Evolutionary conservation across 805 yeast genomes (phyloP), one percentile per base, ranked within the genome.

Genomic region (Suhomyces faveliae): DNA sequence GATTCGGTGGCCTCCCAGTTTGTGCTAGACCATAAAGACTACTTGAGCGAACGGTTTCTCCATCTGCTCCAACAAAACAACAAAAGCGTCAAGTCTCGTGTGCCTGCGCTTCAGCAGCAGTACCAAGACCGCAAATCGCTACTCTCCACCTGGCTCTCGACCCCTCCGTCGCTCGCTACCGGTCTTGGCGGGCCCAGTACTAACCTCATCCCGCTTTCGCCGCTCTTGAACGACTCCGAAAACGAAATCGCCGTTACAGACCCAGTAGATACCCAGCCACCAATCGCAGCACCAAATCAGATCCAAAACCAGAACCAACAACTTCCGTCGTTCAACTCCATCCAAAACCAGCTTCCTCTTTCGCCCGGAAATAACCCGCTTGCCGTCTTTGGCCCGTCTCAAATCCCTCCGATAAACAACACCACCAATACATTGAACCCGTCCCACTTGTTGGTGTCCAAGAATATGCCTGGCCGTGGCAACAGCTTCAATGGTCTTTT

Each of bases 311-410:
- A 62, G 47, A 56, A 47, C 46, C 71, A 67, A 40, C 71, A 64
- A 50, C 49, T 68, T 7, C 73, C 73, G 4, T 63, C 72, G 4
- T 67, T 68, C 50, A 67, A 67, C 49, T 51, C 64, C n/a, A 64
- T 67, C 39, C 72, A 67, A 46, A 65, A 62, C 53, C 64, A 60
- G 35, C 50, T 67, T n/a, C 67, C 71, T 2, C 40, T 58, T 2
- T 61, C 68, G 5, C 68, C 69, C 13, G 44, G 46, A 7, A 51
- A 42, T 37, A 35, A 48, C n/a, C 44, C 54, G 21, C 49, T 45
- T 22, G 11, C 46, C 7, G 11, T 37, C 8, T 43, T 35, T 22
- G 42, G 46, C 10, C 19, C 42, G 11, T 33, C 50, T 1, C 38
- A 51, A 15, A 50, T 53, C 5, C 63, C 63, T 5, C 56, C 59